Evolutionary conservation across 1,284 basidiomycete genomes (phyloP).

Genomic region (Cryptococcus sp.): DNA sequence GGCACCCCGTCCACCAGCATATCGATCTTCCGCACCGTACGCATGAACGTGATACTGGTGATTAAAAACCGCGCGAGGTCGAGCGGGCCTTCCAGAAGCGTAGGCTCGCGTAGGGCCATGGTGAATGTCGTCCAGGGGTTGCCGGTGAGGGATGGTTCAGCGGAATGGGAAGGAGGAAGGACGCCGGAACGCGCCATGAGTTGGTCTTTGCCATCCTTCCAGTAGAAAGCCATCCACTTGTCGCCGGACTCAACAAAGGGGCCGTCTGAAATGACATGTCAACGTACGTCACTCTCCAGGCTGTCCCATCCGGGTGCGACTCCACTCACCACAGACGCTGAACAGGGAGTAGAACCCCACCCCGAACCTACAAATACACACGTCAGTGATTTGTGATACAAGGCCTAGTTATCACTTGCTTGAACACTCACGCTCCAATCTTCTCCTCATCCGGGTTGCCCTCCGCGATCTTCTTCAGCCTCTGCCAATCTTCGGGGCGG

Average conservation of each 20-base stretch:
- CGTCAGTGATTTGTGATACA: background rate
- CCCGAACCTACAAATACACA: constrained; percentile 38
- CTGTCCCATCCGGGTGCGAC: background rate
- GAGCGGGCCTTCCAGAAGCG: constrained; percentile 73
- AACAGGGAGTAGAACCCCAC: constrained; percentile 57
- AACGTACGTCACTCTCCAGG: no score
- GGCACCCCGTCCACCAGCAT: constrained; percentile 75
- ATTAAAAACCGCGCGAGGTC: constrained; percentile 87
- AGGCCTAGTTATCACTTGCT: constrained; percentile 14
- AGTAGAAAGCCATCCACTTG: constrained; percentile 95
- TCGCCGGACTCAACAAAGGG: constrained; percentile 87
- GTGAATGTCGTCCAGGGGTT: constrained; percentile 82
- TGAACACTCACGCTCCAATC: constrained; percentile 49
- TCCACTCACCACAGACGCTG: constrained; percentile 46
- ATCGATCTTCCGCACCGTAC: constrained; percentile 68
- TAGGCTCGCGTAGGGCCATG: constrained; percentile 81
- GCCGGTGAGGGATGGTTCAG: constrained; percentile 37
- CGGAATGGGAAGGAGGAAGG: constrained; percentile 53
- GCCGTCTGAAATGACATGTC: constrained; percentile 59
- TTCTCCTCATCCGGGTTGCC: constrained; percentile 56
- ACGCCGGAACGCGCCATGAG: constrained; percentile 73
- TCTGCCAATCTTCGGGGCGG: constrained; percentile 73
- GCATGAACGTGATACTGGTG: constrained; percentile 94
- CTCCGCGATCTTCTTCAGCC: constrained; percentile 68
- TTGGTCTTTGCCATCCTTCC: constrained; percentile 87